Evolutionary conservation across 2,329 filamentous ascomycete species (phyloP).

Genomic region (Ceratocystiopsis sp.): DNA sequence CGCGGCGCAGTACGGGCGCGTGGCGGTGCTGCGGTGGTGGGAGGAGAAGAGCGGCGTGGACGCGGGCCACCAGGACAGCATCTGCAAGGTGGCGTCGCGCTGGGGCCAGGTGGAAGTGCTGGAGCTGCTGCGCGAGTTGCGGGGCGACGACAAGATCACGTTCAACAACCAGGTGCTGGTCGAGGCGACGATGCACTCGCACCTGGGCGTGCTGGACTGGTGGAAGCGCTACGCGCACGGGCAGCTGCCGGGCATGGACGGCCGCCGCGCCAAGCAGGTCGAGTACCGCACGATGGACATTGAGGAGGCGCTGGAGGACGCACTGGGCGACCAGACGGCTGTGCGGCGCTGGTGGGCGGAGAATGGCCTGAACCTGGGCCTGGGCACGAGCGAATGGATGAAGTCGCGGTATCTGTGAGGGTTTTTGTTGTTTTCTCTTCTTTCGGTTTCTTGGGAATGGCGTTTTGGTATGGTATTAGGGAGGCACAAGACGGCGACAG

Average conservation of each 20-base stretch:
- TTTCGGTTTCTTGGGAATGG: neutral
- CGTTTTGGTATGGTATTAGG: neutral
- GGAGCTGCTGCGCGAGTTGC: slow-evolving; percentile 62
- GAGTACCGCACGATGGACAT: slow-evolving; percentile 94
- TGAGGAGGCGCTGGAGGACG: slow-evolving; percentile 84
- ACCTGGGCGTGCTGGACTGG: slow-evolving; percentile 77
- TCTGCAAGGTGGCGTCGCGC: slow-evolving; percentile 69
- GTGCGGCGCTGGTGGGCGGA: slow-evolving; percentile 77
- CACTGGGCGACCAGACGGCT: slow-evolving; percentile 50
- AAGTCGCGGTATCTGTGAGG: slow-evolving; percentile 51
- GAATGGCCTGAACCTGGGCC: slow-evolving; percentile 65
- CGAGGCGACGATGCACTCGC: slow-evolving; percentile 72
- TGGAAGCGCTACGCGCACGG: slow-evolving; percentile 57
- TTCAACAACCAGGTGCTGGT: slow-evolving; percentile 37
- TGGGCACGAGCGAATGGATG: slow-evolving; percentile 82
- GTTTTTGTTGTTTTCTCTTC: neutral
- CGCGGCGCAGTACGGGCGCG: slow-evolving; percentile 67
- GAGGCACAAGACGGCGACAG: neutral
- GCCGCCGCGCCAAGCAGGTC: slow-evolving; percentile 47
- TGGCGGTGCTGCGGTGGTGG: slow-evolving; percentile 75
- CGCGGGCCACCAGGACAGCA: slow-evolving; percentile 61
- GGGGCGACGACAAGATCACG: slow-evolving; percentile 36
- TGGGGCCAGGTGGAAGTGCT: slow-evolving; percentile 74
- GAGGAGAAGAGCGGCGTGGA: slow-evolving; percentile 65
- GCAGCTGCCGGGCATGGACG: slow-evolving; percentile 35